Conservation (phyloP, 495 filamentous ascomycete species). For the Penicillium paxilli region DNA sequence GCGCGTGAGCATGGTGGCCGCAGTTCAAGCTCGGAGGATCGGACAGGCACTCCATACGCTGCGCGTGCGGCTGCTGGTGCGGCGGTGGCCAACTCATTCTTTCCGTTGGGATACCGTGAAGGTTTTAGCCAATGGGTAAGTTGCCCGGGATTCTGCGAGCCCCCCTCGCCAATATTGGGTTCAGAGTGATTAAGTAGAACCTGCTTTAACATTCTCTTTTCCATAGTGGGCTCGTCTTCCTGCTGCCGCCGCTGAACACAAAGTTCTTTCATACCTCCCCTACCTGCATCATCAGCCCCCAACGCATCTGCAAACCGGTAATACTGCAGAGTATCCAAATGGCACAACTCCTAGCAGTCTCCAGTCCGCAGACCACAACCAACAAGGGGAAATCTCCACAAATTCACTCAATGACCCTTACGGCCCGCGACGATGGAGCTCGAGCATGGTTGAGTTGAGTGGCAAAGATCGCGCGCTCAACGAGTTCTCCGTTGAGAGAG, state of each 20-base stretch:
- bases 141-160: constrained; percentile 10
- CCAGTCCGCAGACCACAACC: constrained; percentile 38
- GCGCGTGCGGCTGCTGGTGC: constrained; percentile 43
- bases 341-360: constrained; percentile 40
- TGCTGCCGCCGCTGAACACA: constrained; percentile 83
- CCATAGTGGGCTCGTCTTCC: constrained; percentile 79
- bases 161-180: neutral
- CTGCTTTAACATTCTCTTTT: constrained; percentile 4
- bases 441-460: constrained; percentile 76
- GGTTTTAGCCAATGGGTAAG: constrained; percentile 90
- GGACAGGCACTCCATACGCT: constrained; percentile 30
- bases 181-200: neutral
- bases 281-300: constrained; percentile 74
- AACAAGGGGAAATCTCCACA: constrained; percentile 37
- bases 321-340: constrained; percentile 41
- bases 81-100: constrained; percentile 48
- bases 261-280: constrained; percentile 84
- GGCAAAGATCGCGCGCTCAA: constrained; percentile 88
- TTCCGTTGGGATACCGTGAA: constrained; percentile 89
- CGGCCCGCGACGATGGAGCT: constrained; percentile 83
- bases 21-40: constrained; percentile 39
- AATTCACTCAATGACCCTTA: constrained; percentile 71
- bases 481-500: constrained; percentile 86
- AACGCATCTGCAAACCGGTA: constrained; percentile 67
- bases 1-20: constrained; percentile 40